Evolutionary conservation across 768 basidiomycete genomes (phyloP).

Genomic region (Boletus pseudo-olivaceus): DNA sequence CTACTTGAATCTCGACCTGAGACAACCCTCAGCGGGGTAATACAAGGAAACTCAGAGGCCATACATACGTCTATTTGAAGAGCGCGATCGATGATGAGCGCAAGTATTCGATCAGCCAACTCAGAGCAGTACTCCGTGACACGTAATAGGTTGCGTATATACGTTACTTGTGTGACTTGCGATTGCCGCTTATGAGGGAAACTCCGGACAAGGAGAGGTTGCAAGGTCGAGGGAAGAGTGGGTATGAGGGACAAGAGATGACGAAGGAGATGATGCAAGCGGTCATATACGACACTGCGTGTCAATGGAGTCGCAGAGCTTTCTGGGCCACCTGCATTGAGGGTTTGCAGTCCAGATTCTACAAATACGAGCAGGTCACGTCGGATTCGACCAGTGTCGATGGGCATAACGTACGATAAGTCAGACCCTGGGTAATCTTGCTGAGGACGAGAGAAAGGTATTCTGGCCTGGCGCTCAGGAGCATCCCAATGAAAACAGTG

Average conservation of each 20-base stretch:
- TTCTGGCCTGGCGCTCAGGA: conserved; percentile 88
- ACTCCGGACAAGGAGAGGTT: conserved; percentile 75
- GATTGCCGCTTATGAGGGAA: conserved; percentile 95
- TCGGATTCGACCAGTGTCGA: background rate
- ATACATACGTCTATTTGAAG: conserved; percentile 88
- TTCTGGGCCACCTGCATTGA: conserved; percentile 57
- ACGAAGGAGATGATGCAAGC: conserved; percentile 80
- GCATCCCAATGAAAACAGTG: conserved; percentile 84
- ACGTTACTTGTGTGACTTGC: conserved; percentile 76
- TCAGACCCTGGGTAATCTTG: conserved; percentile 82
- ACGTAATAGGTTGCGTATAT: conserved; percentile 84
- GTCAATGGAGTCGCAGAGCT: conserved; percentile 70
- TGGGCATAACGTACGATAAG: conserved; percentile 65
- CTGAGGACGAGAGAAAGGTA: conserved; percentile 82
- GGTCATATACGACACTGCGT: conserved; percentile 77
- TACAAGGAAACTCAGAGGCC: background rate
- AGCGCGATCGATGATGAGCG: conserved; percentile 87
- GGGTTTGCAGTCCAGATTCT: conserved; percentile 73
- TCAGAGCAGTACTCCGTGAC: conserved; percentile 87
- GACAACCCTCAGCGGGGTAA: background rate
- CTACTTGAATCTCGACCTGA: conserved; percentile 96
- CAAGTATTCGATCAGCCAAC: conserved; percentile 77
- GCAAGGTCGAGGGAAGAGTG: conserved; percentile 82
- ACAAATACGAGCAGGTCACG: conserved; percentile 5
- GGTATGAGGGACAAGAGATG: conserved; percentile 90